Conservation (phyloP, 306 rosid genomes). For the Lablab purpureus region DNA sequence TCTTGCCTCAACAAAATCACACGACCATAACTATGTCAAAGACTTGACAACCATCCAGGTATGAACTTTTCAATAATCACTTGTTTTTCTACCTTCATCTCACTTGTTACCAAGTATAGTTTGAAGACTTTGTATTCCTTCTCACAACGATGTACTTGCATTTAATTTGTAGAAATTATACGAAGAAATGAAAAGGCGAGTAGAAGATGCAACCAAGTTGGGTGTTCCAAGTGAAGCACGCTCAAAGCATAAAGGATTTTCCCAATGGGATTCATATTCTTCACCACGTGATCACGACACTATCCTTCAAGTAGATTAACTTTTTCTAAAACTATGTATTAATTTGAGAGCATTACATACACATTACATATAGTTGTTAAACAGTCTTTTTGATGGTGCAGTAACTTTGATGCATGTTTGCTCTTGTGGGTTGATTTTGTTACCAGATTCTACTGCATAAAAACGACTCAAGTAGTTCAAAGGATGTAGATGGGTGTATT, state of each 20-base stretch:
- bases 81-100: too few species aligned
- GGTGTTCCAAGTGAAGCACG: constrained; percentile 57
- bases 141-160: background rate
- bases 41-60: constrained; percentile 50
- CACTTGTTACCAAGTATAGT: too few species aligned
- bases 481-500: constrained; percentile 58
- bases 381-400: too few species aligned
- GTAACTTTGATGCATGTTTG: background rate
- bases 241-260: constrained; percentile 52
- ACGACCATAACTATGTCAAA: background rate
- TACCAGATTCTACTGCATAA: constrained; percentile 65
- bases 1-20: background rate
- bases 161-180: constrained; percentile 54
- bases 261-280: constrained; percentile 61
- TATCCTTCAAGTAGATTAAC: constrained; percentile 56
- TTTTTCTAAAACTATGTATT: background rate
- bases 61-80: background rate
- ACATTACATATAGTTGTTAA: too few species aligned
- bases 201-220: constrained; percentile 47
- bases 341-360: background rate
- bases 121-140: background rate
- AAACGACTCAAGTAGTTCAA: constrained; percentile 48
- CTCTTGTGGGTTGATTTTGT: background rate
- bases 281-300: constrained; percentile 67
- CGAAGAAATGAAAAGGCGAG: constrained; percentile 58